phyloP scores from a whole-genome alignment of 2,329 filamentous ascomycete species.

The Claviceps pusilla region DNA sequence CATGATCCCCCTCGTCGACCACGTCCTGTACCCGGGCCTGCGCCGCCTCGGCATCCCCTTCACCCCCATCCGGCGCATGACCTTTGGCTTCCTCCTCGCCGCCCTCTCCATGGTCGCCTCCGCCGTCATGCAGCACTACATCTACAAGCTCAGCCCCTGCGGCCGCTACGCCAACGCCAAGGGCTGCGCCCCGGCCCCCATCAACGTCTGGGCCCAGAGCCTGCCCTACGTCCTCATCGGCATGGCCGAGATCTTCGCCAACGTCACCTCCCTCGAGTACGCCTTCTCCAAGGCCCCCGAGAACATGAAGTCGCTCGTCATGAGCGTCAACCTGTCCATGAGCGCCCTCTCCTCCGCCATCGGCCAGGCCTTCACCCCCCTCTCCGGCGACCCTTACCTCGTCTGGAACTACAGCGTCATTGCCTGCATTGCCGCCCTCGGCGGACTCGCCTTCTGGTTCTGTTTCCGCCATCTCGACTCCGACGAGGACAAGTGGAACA shows the following conservation, averaged over 20 bases:
- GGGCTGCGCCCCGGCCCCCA: conserved; percentile 37
- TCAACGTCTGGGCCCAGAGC: conserved; percentile 50
- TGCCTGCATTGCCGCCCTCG: conserved; percentile 46
- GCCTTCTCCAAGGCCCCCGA: conserved; percentile 64
- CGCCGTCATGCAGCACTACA: conserved; percentile 43
- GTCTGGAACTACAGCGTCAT: conserved; percentile 58
- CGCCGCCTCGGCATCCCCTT: conserved; percentile 49
- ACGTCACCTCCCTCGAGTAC: conserved; percentile 53
- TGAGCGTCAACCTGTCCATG: conserved; percentile 55
- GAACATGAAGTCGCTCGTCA: conserved; percentile 69
- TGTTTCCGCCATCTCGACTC: conserved; percentile 49
- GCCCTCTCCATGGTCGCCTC: conserved; percentile 45
- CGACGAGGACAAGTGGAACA: conserved; percentile 55
- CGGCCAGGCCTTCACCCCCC: conserved; percentile 50
- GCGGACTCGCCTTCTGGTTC: conserved; percentile 52
- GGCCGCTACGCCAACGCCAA: conserved; percentile 34
- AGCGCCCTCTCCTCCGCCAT: conserved; percentile 54
- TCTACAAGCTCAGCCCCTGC: conserved; percentile 49
- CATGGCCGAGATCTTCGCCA: conserved; percentile 38
- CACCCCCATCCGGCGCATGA: conserved; percentile 63
- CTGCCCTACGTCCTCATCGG: conserved; percentile 37
- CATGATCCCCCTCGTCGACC: conserved; percentile 57
- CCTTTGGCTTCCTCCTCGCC: conserved; percentile 52
- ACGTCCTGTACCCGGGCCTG: conserved; percentile 52
- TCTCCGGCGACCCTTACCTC: conserved; percentile 49